Conservation (phyloP, 768 basidiomycete species). For the Asterophora lycoperdoides region DNA sequence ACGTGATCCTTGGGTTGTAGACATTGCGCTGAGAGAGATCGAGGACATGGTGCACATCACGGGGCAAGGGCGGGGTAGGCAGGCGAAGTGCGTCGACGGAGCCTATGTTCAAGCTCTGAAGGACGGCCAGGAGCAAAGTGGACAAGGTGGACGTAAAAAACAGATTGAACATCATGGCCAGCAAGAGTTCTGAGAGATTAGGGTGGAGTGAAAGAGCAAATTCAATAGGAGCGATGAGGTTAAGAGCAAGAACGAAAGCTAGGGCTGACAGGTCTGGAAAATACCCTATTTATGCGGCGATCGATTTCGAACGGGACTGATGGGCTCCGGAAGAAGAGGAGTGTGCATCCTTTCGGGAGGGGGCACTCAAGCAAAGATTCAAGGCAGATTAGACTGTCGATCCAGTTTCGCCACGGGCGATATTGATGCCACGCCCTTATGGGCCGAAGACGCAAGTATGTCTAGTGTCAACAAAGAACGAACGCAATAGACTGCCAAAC, state of each 20-base stretch:
- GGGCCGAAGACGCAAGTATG: not conserved
- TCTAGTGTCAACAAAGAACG: too few relatives aligned
- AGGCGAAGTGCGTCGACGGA: constrained; percentile 24
- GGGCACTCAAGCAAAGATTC: not conserved
- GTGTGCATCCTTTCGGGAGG: not conserved
- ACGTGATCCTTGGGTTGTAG: constrained; percentile 39
- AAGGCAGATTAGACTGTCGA: not conserved
- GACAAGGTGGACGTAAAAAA: constrained; percentile 20
- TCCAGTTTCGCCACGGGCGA: too few relatives aligned
- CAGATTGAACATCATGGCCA: constrained; percentile 31
- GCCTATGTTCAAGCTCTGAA: constrained; percentile 20
- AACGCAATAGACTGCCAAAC: too few relatives aligned
- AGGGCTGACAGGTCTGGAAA: constrained; percentile 11
- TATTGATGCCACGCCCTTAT: too few relatives aligned
- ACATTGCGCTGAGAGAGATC: constrained; percentile 25
- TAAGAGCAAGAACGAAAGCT: constrained; percentile 12
- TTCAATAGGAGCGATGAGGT: constrained; percentile 3
- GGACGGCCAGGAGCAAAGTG: constrained; percentile 16
- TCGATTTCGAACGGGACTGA: constrained; percentile 10
- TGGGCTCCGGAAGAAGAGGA: not conserved
- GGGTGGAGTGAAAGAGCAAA: constrained; percentile 7
- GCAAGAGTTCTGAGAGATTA: constrained; percentile 22
- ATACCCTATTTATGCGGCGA: constrained; percentile 7
- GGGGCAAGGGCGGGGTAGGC: constrained; percentile 23
- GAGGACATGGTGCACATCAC: not conserved